These are phyloP conservation scores for Aureobasidium sp. DNA, from an alignment of 2,329 filamentous ascomycete genomes.

Conservation along the genomic window DNA sequence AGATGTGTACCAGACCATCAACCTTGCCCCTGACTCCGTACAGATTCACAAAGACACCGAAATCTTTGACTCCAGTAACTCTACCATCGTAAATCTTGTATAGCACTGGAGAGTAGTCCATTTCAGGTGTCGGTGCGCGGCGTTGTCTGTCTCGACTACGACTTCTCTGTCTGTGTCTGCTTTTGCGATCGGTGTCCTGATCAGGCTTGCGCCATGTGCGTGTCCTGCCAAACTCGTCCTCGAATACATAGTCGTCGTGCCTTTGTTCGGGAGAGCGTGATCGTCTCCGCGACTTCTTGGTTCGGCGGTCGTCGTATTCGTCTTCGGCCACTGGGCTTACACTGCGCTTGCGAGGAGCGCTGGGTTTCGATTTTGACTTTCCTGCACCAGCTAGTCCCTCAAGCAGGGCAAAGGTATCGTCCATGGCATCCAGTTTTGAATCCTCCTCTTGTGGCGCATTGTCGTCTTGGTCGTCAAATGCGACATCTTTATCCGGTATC, in stretches of 20 bases:
- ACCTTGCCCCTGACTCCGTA: constrained; percentile 78
- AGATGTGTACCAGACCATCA: constrained; percentile 89
- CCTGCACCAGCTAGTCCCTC: constrained; percentile 67
- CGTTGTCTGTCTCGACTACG: constrained; percentile 51
- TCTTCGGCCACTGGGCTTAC: constrained; percentile 46
- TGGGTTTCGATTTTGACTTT: constrained; percentile 41
- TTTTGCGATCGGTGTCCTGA: constrained; percentile 36
- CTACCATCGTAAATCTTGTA: constrained; percentile 86
- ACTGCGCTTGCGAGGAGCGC: constrained; percentile 45
- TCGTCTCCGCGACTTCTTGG: constrained; percentile 34
- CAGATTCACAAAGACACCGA: constrained; percentile 92
- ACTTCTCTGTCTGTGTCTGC: constrained; percentile 32
- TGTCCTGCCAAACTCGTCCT: constrained; percentile 51
- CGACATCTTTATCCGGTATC: constrained; percentile 65
- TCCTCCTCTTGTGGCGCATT: constrained; percentile 26
- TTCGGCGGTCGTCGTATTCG: constrained; percentile 18
- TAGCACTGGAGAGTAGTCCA: constrained; percentile 73
- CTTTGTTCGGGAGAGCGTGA: constrained; percentile 45
- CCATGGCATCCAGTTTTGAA: constrained; percentile 58
- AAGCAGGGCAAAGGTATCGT: constrained; percentile 87
- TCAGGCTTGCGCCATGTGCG: constrained; percentile 33
- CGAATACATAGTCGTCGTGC: constrained; percentile 44
- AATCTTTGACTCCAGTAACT: constrained; percentile 89
- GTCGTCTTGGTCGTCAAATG: constrained; percentile 41
- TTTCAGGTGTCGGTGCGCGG: constrained; percentile 58